These are phyloP conservation scores for Pseudogymnoascus sp. DNA, from an alignment of 2,329 filamentous ascomycete genomes.

Conservation along the genomic window DNA sequence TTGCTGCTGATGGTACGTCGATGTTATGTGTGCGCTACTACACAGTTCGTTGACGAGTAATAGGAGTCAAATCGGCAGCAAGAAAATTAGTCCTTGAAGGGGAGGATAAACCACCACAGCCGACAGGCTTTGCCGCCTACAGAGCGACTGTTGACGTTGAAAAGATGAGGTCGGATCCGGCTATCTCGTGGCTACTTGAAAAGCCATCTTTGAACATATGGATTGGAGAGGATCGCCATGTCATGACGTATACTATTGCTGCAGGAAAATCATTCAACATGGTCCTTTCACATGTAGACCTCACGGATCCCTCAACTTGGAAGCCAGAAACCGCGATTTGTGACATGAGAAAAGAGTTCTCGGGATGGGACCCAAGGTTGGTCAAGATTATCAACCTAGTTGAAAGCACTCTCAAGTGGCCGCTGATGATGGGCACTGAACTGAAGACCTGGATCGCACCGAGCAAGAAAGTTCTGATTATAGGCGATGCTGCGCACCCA, in stretches of 20 bases:
- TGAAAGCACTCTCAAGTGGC: constrained; percentile 23
- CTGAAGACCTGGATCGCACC: constrained; percentile 10
- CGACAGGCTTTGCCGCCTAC: constrained; percentile 37
- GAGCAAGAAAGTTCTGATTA: constrained; percentile 27
- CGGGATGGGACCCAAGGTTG: constrained; percentile 31
- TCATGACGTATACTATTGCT: constrained; percentile 40
- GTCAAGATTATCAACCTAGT: constrained; percentile 32
- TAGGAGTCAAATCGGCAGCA: constrained; percentile 29
- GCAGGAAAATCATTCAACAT: constrained; percentile 39
- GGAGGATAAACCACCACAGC: constrained; percentile 26
- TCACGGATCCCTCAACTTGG: constrained; percentile 29
- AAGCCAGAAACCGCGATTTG: constrained; percentile 23
- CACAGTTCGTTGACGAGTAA: background rate
- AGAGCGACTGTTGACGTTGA: constrained; percentile 34
- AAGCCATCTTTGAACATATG: constrained; percentile 32
- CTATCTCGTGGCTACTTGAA: constrained; percentile 34
- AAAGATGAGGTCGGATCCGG: constrained; percentile 31
- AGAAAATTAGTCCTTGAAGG: constrained; percentile 15
- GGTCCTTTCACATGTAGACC: constrained; percentile 38
- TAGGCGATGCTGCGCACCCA: constrained; percentile 37
- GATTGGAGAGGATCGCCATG: constrained; percentile 37
- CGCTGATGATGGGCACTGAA: background rate
- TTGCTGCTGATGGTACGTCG: constrained; percentile 32
- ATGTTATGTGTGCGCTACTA: background rate
- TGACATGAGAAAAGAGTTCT: constrained; percentile 31